Conservation (phyloP, 306 rosid genomes). For the Coriaria nepalensis region DNA sequence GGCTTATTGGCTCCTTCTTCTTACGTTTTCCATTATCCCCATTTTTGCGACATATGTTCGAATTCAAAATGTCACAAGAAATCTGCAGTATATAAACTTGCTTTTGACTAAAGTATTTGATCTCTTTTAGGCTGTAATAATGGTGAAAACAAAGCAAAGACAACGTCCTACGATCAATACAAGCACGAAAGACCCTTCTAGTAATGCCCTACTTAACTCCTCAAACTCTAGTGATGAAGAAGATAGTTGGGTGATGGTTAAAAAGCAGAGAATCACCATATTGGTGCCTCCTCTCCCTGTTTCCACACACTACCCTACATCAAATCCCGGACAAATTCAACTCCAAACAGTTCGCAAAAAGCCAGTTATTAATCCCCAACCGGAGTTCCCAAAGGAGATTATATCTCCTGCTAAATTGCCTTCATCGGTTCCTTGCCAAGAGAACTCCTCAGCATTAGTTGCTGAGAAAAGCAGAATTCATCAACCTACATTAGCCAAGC, state of each 20-base stretch:
- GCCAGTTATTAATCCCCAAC: conserved; percentile 10
- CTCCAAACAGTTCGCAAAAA: conserved; percentile 28
- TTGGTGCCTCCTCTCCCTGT: conserved; percentile 45
- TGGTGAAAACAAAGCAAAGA: conserved; percentile 58
- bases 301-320: conserved; percentile 19
- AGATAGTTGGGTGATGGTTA: conserved; percentile 71
- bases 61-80: not conserved
- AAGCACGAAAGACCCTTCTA: conserved; percentile 16
- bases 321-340: conserved; percentile 29
- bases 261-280: conserved; percentile 66
- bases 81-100: too few species aligned
- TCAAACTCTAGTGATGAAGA: conserved; percentile 20
- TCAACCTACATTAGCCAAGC: conserved; percentile 20
- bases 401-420: conserved; percentile 15
- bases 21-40: not conserved
- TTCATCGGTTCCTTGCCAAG: conserved; percentile 26
- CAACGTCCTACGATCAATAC: too few species aligned
- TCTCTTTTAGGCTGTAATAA: conserved; percentile 13
- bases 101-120: not conserved
- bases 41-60: not conserved
- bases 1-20: not conserved
- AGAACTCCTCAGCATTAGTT: conserved; percentile 15
- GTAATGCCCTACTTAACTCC: conserved; percentile 19
- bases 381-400: conserved; percentile 21
- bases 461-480: conserved; percentile 8